Conservation (phyloP, 2,329 filamentous ascomycete genomes). For the Dothidotthia symphoricarpi region DNA sequence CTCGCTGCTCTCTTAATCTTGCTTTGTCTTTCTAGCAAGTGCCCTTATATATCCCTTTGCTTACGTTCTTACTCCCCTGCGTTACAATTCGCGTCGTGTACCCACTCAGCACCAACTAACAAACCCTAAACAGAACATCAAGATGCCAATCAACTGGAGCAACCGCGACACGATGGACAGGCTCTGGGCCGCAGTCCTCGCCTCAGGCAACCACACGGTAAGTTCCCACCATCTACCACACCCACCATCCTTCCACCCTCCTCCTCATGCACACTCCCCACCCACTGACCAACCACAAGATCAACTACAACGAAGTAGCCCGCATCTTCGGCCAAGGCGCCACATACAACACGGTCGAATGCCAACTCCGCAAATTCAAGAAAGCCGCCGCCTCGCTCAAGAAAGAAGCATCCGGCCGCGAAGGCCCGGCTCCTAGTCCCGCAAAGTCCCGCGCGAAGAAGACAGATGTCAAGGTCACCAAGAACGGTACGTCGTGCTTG, state of each 20-base stretch:
- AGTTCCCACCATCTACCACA: conserved; percentile 1
- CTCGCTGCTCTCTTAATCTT: too few relatives aligned
- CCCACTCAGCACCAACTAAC: neutral
- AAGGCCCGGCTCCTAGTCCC: conserved; percentile 1
- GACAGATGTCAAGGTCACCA: conserved; percentile 1
- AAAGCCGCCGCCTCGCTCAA: conserved; percentile 40
- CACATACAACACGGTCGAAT: conserved; percentile 51
- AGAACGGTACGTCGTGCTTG: conserved; percentile 9
- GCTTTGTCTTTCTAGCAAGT: neutral
- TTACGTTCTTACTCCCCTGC: neutral
- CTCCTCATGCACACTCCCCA: neutral
- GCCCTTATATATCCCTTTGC: neutral
- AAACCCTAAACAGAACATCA: neutral
- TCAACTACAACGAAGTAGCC: conserved; percentile 48
- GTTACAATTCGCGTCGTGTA: neutral
- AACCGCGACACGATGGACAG: conserved; percentile 39
- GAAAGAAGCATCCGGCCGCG: conserved; percentile 8
- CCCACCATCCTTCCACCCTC: neutral
- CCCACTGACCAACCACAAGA: conserved; percentile 32
- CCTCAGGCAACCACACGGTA: conserved; percentile 35
- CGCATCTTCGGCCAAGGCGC: conserved; percentile 47
- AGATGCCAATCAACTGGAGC: conserved; percentile 42
- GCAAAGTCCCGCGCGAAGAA: conserved; percentile 6
- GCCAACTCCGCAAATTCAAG: conserved; percentile 48
- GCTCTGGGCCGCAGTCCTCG: conserved; percentile 44